Base-by-base conservation (phyloP, 768 basidiomycete species). In the Sporobolomyces roseus region DNA sequence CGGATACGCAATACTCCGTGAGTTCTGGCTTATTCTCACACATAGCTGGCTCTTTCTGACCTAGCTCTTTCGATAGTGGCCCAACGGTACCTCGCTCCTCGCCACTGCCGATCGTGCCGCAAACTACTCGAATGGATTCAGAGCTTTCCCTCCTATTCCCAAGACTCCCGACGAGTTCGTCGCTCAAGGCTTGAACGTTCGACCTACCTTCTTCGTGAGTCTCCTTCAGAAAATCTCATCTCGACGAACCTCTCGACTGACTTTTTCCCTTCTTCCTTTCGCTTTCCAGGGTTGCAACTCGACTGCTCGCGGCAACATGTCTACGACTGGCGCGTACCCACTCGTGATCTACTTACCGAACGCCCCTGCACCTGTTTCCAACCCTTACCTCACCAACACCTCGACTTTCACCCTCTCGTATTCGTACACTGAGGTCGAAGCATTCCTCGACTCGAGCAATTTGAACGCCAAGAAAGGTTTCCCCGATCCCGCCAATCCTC, bases 331-430 rank as follows among this genome's bases (percentile, higher is more conserved):
- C 9, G 83, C 84, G 64, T 87, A 82, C 69, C 89, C 89, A 0
- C 71, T 91, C 25, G 78, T 91, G 46, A 83, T 91, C 49, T 90
- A 88, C 74, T 80, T 91, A 10, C 90, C 90, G 9, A 89, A 87
- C 76, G 82, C 88, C 35, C 88, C 89, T n/a, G 68, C 53, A 12
- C 45, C 38, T 19, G 30, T 41, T 29, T 14, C 21, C 6, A 17
- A 48, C 45, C 66, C 68, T 12, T 75, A 60, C 51, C 62, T 68
- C 33, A 71, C 73, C 62, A 78, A 79, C 68, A 75, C 72, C 9
- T 74, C 74, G 8, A 79, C 77, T 9, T 52, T 58, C 54, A 52
- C 55, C n/a, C 49, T 60, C 36, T n/a, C 29, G 7, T 91, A 89
- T 75, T 81, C 82, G 21, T 78, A 78, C 25, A 79, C 82, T 30